Evolutionary conservation across 257 asterid genomes (phyloP), one percentile per base, ranked within the genome.

Genomic region (Nicotiana undulata): DNA sequence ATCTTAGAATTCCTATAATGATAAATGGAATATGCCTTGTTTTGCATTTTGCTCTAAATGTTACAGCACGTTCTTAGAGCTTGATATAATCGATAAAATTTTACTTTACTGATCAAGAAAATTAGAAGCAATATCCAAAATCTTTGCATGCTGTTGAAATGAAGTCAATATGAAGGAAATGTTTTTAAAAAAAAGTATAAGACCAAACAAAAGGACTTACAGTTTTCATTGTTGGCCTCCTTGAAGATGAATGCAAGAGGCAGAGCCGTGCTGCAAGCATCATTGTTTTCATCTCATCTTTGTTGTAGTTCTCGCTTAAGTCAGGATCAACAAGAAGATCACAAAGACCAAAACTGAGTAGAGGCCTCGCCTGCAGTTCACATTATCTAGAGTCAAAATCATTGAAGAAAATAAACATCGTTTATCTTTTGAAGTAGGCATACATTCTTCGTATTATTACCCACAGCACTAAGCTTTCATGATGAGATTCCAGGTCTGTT

Each of bases 201-300:
- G 81, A 75, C 51, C 81, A 40, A 34, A 52, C n/a, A 37, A 58
- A 52, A 15, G 76, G 70, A 37, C 74, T 75, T 84, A 92, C 98
- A 44, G 88, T 90, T 85, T 87, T 88, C 92, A 92, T 91, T 1
- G 90, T 86, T 75, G 98, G 98, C 90, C 98, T 89, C 86, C 93
- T 88, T 64, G 98, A 90, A 78, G 94, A 91, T 10, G 97, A 90
- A 88, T 90, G 98, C 89, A 92, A 79, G 81, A 93, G 96, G 81
- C 97, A 92, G 34, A 89, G 89, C 8, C 94, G 91, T 6, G 93
- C 96, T 63, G 85, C 89, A 28, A 85, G 86, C 79, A 88, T 90
- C 94, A 92, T 81, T 59, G 84, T 87, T 64, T 88, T 88, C 90
- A 90, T 91, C 85, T 91, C 96, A 75, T 91, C 92, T 77, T 85